phyloP scores from a whole-genome alignment of 2,329 filamentous ascomycete species.

The Aspergillus melleus region DNA sequence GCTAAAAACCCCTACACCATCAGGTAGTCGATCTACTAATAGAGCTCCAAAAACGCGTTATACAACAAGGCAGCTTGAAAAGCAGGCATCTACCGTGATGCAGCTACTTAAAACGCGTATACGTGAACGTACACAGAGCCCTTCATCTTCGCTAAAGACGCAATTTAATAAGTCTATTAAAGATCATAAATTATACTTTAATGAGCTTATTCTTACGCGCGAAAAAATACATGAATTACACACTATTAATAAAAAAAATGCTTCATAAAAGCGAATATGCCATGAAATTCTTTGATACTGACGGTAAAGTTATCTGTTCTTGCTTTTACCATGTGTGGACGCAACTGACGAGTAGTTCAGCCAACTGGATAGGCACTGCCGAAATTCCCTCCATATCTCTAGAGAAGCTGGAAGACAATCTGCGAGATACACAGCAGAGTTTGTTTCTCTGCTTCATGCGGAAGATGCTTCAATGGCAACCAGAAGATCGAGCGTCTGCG shows the following conservation, averaged over 20 bases:
- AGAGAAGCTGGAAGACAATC: slow-evolving; percentile 17
- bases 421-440: slow-evolving; percentile 12
- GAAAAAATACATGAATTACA: too few relatives aligned
- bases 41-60: not conserved
- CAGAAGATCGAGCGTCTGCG: slow-evolving; percentile 17
- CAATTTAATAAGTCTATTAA: too few relatives aligned
- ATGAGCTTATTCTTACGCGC: too few relatives aligned
- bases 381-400: slow-evolving; percentile 14
- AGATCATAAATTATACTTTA: too few relatives aligned
- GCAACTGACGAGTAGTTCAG: slow-evolving; percentile 11
- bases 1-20: not conserved
- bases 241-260: slow-evolving; percentile 20
- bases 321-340: too few relatives aligned
- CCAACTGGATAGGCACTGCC: slow-evolving; percentile 15
- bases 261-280: slow-evolving; percentile 31
- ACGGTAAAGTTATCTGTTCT: slow-evolving; percentile 9
- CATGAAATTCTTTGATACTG: slow-evolving; percentile 18
- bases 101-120: not conserved
- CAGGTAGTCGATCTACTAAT: not conserved
- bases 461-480: slow-evolving; percentile 22
- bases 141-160: too few relatives aligned
- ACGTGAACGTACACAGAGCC: too few relatives aligned
- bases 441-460: slow-evolving; percentile 22
- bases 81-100: not conserved
- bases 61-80: not conserved